Conservation (phyloP, 2,329 filamentous ascomycete genomes). For the Macroventuria anomochaeta region DNA sequence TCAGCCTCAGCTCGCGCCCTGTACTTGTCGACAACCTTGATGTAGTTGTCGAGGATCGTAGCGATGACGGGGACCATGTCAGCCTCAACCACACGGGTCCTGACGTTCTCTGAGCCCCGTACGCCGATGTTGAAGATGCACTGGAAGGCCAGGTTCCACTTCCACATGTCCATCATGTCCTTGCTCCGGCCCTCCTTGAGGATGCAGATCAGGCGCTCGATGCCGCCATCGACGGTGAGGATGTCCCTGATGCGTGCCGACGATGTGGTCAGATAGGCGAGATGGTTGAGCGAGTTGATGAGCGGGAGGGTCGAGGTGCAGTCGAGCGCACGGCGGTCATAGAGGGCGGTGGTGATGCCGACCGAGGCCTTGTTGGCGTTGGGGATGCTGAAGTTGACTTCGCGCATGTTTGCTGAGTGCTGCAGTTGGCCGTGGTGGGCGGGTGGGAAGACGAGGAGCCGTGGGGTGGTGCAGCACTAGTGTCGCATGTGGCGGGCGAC, state of each 20-base stretch:
- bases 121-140: conserved; percentile 99
- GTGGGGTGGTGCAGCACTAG: conserved; percentile 41
- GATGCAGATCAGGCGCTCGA: conserved; percentile 95
- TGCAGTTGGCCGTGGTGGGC: conserved; percentile 22
- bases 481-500: conserved; percentile 41
- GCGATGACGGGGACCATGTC: conserved; percentile 99
- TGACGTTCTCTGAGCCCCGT: conserved; percentile 89
- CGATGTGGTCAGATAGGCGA: conserved; percentile 97
- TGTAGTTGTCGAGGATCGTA: conserved; percentile 97
- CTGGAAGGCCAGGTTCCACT: conserved; percentile 99
- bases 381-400: conserved; percentile 99
- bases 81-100: conserved; percentile 94
- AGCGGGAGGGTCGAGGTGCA: conserved; percentile 97
- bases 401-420: conserved; percentile 75
- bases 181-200: conserved; percentile 96
- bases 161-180: conserved; percentile 99
- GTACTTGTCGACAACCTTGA: conserved; percentile 92
- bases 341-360: conserved; percentile 97
- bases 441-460: conserved; percentile 17
- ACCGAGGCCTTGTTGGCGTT: conserved; percentile 99
- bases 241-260: conserved; percentile 98
- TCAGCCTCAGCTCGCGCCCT: conserved; percentile 85
- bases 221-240: conserved; percentile 96
- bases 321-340: conserved; percentile 95
- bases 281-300: conserved; percentile 98